Base-by-base conservation (phyloP, 2,329 filamentous ascomycete genomes). In the Elsinoe australis region DNA sequence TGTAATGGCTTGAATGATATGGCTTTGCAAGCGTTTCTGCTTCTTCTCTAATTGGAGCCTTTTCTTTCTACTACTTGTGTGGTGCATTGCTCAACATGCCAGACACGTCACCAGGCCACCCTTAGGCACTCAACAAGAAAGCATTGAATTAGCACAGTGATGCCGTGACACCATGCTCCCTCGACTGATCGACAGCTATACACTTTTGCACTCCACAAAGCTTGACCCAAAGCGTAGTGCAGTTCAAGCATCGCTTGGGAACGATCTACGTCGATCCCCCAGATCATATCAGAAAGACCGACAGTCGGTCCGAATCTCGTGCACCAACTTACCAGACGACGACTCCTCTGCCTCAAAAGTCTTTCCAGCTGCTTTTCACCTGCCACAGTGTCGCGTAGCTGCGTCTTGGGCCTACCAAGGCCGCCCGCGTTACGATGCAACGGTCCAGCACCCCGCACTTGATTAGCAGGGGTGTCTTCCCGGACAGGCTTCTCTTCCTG, bases 1-100 rank as follows among this genome's bases (percentile, higher is more conserved):
- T 41, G 21, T 41, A 41, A 41, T 28, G 36, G 36, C 22, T 26
- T 41, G 21, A 41, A 41, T 26, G 36, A 41, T 24, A 14, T n/a
- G n/a, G n/a, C n/a, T n/a, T n/a, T n/a, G n/a, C n/a, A n/a, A n/a
- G n/a, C n/a, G n/a, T n/a, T n/a, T n/a, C n/a, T n/a, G n/a, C 22
- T 26, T 28, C 21, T 41, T 28, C 22, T 21, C 21, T 24, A 5
- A 38, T 4, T 24, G 34, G n/a, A 4, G 9, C 6, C 8, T 8
- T 3, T 3, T 9, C 29, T 4, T 32, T 12, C n/a, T 32, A 32
- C 29, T 32, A 32, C 29, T 15, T n/a, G 29, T 15, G 29, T 32
- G 29, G 17, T 15, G 12, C 10, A 3, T 32, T n/a, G 29, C 10
- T n/a, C 17, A n/a, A n/a, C n/a, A n/a, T n/a, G n/a, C n/a, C n/a